Evolutionary conservation across 148 eudicot genomes (phyloP).

Genomic region (Spergularia marina): DNA sequence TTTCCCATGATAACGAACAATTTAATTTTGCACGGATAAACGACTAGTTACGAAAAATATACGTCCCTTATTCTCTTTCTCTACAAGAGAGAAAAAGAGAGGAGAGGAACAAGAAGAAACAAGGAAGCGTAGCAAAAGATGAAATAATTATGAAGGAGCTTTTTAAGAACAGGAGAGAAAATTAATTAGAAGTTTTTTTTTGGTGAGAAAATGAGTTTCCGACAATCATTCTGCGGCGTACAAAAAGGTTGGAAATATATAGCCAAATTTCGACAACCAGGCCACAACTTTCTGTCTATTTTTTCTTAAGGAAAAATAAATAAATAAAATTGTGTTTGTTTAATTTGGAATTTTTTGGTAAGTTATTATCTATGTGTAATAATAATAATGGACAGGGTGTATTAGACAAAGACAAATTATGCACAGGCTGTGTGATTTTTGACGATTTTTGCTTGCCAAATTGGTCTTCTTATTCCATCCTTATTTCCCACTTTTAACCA

Average conservation of each 20-base stretch:
- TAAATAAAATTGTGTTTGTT: too few relatives aligned
- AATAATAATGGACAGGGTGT: slow-evolving; percentile 18
- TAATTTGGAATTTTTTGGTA: background rate
- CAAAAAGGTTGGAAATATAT: background rate
- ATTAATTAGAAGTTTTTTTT: too few relatives aligned
- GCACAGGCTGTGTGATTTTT: slow-evolving; percentile 25
- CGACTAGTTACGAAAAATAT: background rate
- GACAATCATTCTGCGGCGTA: slow-evolving; percentile 4
- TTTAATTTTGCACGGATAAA: too few relatives aligned
- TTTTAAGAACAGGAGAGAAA: background rate
- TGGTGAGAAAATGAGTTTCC: background rate
- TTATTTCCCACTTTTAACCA: background rate
- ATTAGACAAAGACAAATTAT: background rate
- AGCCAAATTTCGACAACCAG: background rate
- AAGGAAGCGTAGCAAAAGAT: background rate
- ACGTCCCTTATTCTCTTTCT: background rate
- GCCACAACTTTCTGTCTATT: background rate
- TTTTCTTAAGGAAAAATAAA: too few relatives aligned
- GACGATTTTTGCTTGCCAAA: background rate
- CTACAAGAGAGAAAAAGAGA: background rate
- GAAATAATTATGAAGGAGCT: background rate
- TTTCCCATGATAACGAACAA: background rate
- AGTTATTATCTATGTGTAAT: background rate
- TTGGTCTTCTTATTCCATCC: too few relatives aligned
- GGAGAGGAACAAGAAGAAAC: background rate